Percentiles rank a stretch among this genome's conserved stretches.
Evolutionary conservation across 2,329 filamentous ascomycete species (phyloP).

Genomic region (Daldinia sp.): DNA sequence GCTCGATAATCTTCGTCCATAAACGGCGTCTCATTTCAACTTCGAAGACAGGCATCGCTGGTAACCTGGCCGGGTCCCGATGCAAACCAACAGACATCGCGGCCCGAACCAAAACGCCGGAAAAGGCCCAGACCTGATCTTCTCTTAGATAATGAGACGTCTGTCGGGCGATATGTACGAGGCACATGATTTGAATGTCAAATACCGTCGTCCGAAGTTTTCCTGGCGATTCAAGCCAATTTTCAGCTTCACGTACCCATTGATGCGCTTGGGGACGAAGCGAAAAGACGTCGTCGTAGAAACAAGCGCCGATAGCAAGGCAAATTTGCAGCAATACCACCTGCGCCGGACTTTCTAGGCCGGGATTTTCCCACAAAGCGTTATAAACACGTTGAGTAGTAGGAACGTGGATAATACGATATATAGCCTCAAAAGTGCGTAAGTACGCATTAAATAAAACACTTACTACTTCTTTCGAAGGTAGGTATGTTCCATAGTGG

Average conservation of each 20-base stretch:
- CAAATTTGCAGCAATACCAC: constrained; percentile 34
- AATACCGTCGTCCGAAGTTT: constrained; percentile 42
- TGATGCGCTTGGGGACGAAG: constrained; percentile 23
- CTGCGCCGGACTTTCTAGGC: background rate
- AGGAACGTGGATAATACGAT: constrained; percentile 53
- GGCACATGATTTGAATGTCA: constrained; percentile 45
- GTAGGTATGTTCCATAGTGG: constrained; percentile 14
- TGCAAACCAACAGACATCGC: constrained; percentile 49
- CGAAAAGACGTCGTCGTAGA: constrained; percentile 37
- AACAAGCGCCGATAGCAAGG: constrained; percentile 34
- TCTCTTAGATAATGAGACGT: constrained; percentile 27
- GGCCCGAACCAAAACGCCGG: constrained; percentile 44
- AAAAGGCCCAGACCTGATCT: constrained; percentile 44
- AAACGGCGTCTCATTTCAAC: constrained; percentile 47
- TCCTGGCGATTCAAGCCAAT: constrained; percentile 37
- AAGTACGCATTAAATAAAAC: constrained; percentile 51
- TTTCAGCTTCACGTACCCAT: constrained; percentile 39
- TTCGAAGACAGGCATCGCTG: constrained; percentile 39
- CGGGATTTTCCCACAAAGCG: constrained; percentile 14
- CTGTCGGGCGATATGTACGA: constrained; percentile 42
- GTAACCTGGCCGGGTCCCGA: constrained; percentile 45
- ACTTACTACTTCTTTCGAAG: constrained; percentile 39
- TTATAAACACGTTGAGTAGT: constrained; percentile 51
- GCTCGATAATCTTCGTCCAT: constrained; percentile 41
- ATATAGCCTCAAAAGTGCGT: constrained; percentile 52